Base-by-base conservation (phyloP, 176 grass and related monocot species). In the Olyra latifolia region DNA sequence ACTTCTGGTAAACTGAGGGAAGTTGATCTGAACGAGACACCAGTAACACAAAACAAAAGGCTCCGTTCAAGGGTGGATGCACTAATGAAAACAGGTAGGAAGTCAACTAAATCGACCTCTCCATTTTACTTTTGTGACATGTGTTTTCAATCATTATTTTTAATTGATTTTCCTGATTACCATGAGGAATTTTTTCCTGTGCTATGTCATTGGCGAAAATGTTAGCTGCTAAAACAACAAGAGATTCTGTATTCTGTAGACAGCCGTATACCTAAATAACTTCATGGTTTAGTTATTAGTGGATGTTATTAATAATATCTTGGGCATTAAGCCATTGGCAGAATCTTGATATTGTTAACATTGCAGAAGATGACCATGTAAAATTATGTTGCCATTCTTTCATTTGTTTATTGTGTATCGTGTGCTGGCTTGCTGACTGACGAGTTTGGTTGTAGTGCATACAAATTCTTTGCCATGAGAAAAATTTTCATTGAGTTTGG, bases 1-100 rank as follows among this genome's bases (percentile, higher is more conserved):
- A 91, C 80, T 63, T 85, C 81, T 42, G 83, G 84, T 86, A 93
- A 86, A 81, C 83, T 99, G 48, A 93, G 86, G 82, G 97, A 99
- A 68, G 97, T 99, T 0, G 97, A 99, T 84, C 79, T 96, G 38
- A 99, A 99, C 52, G 97, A 99, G 72, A 99, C 97, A 47, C 97
- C 97, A 48, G 16, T 59, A 62, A 89, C 70, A 80, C 88, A 89
- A 84, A 99, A 95, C 83, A 91, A 95, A 75, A 91, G 93, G 58
- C 84, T 99, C 8, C 92, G 87, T 64, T 77, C 87, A 20, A 88
- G 97, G 82, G 90, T 95, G 12, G 90, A 93, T 66, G 86, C 93
- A 42, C 83, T 99, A 29, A 76, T 63, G 82, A 95, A 88, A 91
- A 99, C 93, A 91, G 97, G 97, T 96, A n/a, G 30, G 60, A 27